Evolutionary conservation across 345 rosid species (phyloP).

Genomic region (Cardamine occulta): DNA sequence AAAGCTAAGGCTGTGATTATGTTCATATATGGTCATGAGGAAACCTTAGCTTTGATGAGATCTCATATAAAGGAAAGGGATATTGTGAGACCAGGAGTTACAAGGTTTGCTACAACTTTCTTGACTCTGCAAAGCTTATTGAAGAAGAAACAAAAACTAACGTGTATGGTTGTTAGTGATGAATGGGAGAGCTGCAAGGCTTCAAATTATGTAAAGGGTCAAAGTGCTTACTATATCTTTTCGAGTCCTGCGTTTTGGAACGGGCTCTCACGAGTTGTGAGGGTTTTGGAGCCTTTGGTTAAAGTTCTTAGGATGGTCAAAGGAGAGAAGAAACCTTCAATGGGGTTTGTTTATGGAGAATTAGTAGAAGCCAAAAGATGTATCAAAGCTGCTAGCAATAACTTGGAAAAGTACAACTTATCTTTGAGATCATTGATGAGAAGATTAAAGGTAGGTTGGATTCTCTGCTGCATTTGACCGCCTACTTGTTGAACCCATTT

Average conservation of each 20-base stretch:
- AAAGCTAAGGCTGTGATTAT: neutral
- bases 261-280: neutral
- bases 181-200: slow-evolving; percentile 4
- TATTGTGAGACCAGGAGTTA: neutral
- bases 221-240: neutral
- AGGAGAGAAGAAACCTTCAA: neutral
- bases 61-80: neutral
- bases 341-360: neutral
- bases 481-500: neutral
- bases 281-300: neutral
- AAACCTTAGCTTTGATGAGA: neutral
- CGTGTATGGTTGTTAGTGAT: neutral
- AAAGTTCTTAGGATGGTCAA: neutral
- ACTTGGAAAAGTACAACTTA: no score
- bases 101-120: slow-evolving; percentile 4
- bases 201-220: neutral
- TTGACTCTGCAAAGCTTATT: slow-evolving; percentile 11
- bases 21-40: neutral
- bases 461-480: neutral
- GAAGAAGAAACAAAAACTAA: neutral
- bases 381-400: neutral
- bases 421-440: no score
- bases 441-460: no score
- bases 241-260: neutral
- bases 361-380: neutral